phyloP scores from a whole-genome alignment of 2,329 filamentous ascomycete species.

The Tolypocladium sp. region DNA sequence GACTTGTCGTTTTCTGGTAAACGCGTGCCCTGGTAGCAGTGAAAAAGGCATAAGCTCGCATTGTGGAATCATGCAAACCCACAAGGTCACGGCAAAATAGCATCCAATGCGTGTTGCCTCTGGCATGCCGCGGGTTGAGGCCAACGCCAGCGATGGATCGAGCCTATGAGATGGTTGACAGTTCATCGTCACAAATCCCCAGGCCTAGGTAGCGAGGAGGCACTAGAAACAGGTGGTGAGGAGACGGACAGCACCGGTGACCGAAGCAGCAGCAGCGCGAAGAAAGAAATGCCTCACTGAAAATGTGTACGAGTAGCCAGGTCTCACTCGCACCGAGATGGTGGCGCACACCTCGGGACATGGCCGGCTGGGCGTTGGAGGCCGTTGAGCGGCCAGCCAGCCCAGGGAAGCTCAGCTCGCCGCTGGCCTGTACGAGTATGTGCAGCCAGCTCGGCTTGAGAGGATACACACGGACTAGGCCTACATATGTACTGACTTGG shows the following conservation, averaged over 20 bases:
- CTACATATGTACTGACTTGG: not conserved
- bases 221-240: no score
- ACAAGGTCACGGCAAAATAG: not conserved
- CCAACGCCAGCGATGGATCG: not conserved
- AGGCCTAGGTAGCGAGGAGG: no score
- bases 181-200: no score
- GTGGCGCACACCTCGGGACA: not conserved
- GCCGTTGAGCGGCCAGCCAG: not conserved
- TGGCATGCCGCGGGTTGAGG: not conserved
- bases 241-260: not conserved
- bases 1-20: not conserved
- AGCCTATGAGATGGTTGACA: not conserved
- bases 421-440: not conserved
- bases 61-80: not conserved
- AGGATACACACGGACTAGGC: no score
- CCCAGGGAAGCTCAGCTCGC: not conserved
- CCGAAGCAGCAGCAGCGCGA: not conserved
- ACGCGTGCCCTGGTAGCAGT: not conserved
- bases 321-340: not conserved
- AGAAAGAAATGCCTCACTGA: not conserved
- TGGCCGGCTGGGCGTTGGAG: not conserved
- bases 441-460: not conserved
- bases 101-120: not conserved
- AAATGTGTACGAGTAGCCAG: not conserved
- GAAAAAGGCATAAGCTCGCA: not conserved